Evolutionary conservation across 805 yeast species (phyloP), one percentile per base, ranked within the genome.

Genomic region (Crinitomyces ghanaensis): DNA sequence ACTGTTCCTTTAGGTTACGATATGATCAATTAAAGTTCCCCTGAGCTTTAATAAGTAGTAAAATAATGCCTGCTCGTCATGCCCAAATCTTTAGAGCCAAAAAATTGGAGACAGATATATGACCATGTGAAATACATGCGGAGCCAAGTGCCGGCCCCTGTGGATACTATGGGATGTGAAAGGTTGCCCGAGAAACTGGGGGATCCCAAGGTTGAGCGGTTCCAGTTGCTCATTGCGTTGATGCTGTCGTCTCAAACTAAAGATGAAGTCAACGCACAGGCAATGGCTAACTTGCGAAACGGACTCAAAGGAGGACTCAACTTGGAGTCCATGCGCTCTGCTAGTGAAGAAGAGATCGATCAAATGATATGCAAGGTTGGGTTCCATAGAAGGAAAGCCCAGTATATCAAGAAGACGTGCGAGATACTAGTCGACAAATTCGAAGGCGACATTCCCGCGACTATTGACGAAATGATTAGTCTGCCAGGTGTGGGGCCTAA

Each of bases 401-500:
- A 50, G 8, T 86, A 67, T 50, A 70, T 86, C 36, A 76, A 74
- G 45, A 60, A 65, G 44, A 63, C 91, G 1, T 69, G 79, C 5
- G 60, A 59, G 33, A 59, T 79, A 4, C 43, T 85, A 6, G 45
- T 49, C 3, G 67, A 65, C 1, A 48, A 65, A 14, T 73, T 65
- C 49, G 59, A 61, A 7, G 74, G 74, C 5, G 95, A 85, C 43
- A 66, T 88, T 3, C 97, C 97, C 0, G 56, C 66, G 38, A 66
- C 76, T 2, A 65, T 80, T 6, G 73, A 68, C 5, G 86, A 77
- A 1, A 63, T 86, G 33, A 63, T 70, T 4, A 54, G 68, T 0
- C 59, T 86, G 20, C 95, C 95, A 0, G 97, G 97, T 0, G 93
- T 86, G 2, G 97, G 97, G 0, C 95, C 95, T 6, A 86, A 86